These are phyloP conservation scores for Elaphomyces granulatus DNA, from an alignment of 495 filamentous ascomycete species.

Conservation along the genomic window DNA sequence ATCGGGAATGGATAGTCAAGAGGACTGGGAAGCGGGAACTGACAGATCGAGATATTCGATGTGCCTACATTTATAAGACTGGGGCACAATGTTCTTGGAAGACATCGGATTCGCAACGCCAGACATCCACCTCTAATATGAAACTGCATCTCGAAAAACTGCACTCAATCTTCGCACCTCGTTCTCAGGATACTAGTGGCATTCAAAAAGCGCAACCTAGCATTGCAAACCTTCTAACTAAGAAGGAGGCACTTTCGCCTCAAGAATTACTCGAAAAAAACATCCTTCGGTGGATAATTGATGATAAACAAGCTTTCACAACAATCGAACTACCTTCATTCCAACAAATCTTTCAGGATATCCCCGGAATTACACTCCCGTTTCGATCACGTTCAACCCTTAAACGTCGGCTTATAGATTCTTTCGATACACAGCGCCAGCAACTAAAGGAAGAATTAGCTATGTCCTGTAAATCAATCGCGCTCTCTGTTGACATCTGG, in stretches of 20 bases:
- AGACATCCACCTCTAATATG: constrained; percentile 2
- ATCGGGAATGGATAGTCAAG: constrained; percentile 1
- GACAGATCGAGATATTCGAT: constrained; percentile 2
- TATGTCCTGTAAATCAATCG: constrained; percentile 7
- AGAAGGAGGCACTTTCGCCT: constrained; percentile 1
- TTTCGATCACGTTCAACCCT: constrained; percentile 5
- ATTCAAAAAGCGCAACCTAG: constrained; percentile 1
- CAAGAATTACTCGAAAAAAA: constrained; percentile 3
- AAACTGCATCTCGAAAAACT: constrained; percentile 1
- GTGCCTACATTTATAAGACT: constrained; percentile 3
- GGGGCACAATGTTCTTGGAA: constrained; percentile 1
- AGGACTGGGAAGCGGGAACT: neutral
- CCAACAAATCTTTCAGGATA: constrained; percentile 6
- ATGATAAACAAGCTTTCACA: constrained; percentile 3
- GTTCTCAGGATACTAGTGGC: neutral
- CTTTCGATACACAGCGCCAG: constrained; percentile 3
- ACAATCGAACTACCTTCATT: constrained; percentile 3
- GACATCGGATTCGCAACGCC: constrained; percentile 1
- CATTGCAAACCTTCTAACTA: neutral
- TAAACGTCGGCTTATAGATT: constrained; percentile 1
- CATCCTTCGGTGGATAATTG: constrained; percentile 1
- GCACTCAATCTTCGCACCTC: constrained; percentile 1
- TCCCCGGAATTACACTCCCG: constrained; percentile 3
- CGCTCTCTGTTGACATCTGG: constrained; percentile 6
- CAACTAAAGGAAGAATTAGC: constrained; percentile 4